A percentile compares a stretch with the other conserved stretches of the same genome.
phyloP scores from a whole-genome alignment of 2,329 filamentous ascomycete species.

The Botrytis tulipae region DNA sequence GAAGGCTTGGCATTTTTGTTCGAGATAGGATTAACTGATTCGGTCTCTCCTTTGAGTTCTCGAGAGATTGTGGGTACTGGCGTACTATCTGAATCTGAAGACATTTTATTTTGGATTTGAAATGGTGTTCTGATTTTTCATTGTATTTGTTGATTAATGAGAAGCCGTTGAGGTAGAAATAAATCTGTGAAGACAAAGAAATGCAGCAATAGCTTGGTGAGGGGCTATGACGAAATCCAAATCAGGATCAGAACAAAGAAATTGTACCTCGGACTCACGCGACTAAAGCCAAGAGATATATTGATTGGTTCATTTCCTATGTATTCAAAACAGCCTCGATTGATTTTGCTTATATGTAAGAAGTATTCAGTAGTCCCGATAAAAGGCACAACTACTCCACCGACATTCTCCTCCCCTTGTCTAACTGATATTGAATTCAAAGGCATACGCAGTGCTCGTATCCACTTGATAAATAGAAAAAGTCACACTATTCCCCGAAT shows the following conservation, averaged over 20 bases:
- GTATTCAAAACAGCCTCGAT: not conserved
- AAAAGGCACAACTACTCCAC: not conserved
- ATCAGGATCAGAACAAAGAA: conserved; percentile 4
- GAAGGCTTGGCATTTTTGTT: not conserved
- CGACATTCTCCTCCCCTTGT: not conserved
- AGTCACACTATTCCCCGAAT: conserved; percentile 40
- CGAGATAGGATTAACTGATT: not conserved
- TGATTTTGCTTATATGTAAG: not conserved
- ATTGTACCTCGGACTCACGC: not conserved
- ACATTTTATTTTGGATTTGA: not conserved
- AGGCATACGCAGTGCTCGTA: conserved; percentile 42
- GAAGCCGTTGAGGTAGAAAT: not conserved
- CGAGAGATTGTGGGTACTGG: not conserved
- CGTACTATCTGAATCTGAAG: conserved; percentile 6
- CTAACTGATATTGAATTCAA: conserved; percentile 39
- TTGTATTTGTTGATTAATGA: too few species aligned
- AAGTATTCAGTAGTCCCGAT: not conserved
- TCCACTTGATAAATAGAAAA: conserved; percentile 43
- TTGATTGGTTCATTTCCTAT: not conserved
- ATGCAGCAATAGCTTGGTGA: not conserved
- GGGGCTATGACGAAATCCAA: conserved; percentile 8
- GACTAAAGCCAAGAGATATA: not conserved
- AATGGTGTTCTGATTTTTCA: not conserved
- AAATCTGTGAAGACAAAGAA: conserved; percentile 3
- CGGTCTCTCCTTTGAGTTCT: not conserved